Percentiles rank a stretch among this genome's conserved stretches.
Conservation (phyloP, 257 asterid genomes). For the Paulownia fortunei region DNA sequence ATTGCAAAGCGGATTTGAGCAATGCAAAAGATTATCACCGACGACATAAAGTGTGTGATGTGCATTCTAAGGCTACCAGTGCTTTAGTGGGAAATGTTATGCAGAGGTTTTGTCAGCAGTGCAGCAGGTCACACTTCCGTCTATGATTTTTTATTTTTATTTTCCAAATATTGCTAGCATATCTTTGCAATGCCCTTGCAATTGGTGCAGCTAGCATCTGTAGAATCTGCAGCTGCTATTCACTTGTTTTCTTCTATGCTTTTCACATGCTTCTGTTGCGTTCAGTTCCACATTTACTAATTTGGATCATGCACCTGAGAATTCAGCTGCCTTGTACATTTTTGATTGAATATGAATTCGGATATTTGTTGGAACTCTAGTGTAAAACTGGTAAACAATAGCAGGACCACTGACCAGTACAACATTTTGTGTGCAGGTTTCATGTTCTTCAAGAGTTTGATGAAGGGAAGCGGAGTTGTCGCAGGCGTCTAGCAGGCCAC, state of each 20-base stretch:
- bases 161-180: neutral
- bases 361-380: constrained; percentile 3
- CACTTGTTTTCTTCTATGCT: neutral
- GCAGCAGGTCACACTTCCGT: constrained; percentile 75
- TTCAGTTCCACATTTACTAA: neutral
- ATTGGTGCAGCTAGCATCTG: neutral
- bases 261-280: neutral
- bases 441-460: constrained; percentile 91
- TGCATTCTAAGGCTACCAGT: constrained; percentile 80
- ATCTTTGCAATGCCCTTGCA: neutral
- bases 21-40: constrained; percentile 86
- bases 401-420: neutral
- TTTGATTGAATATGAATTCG: neutral
- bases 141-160: neutral
- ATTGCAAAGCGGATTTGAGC: constrained; percentile 83
- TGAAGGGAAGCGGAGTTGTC: constrained; percentile 95
- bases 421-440: constrained; percentile 59
- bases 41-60: constrained; percentile 86
- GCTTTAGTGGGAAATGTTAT: constrained; percentile 77
- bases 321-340: neutral
- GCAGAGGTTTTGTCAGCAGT: constrained; percentile 97
- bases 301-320: neutral
- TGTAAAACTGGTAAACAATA: neutral
- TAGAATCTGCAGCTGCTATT: neutral
- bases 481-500: constrained; percentile 94